Conservation (phyloP, 352 stramenopile genomes). For the Pythium rishiriense region DNA sequence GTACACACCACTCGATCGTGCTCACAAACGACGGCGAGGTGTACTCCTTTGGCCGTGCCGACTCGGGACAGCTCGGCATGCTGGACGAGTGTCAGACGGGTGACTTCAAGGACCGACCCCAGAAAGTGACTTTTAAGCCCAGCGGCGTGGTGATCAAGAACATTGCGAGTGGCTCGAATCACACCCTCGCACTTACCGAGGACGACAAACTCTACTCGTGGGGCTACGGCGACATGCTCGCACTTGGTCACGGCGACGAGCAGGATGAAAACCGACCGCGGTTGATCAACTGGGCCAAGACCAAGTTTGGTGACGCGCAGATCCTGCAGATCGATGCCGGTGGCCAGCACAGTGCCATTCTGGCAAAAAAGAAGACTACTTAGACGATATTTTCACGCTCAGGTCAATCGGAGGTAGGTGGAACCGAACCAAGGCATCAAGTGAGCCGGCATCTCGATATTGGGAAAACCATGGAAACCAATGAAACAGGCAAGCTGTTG, state of each 20-base stretch:
- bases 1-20: conserved; percentile 92
- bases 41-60: conserved; percentile 91
- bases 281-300: conserved; percentile 67
- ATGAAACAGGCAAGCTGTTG: background rate
- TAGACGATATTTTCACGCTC: background rate
- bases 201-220: conserved; percentile 84
- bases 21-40: conserved; percentile 87
- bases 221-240: conserved; percentile 93
- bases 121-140: conserved; percentile 58
- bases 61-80: conserved; percentile 93
- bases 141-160: conserved; percentile 39
- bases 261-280: conserved; percentile 77
- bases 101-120: conserved; percentile 78
- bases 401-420: background rate
- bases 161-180: conserved; percentile 85
- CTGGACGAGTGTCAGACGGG: conserved; percentile 71
- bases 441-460: too few species aligned
- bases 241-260: conserved; percentile 84
- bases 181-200: conserved; percentile 81
- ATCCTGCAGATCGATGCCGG: conserved; percentile 83
- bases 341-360: conserved; percentile 85
- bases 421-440: background rate
- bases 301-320: conserved; percentile 58
- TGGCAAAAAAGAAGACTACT: conserved; percentile 34
- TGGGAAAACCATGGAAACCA: background rate